Evolutionary conservation across 495 filamentous ascomycete species (phyloP), one percentile per base, ranked within the genome.

Genomic region (Penicillium cinerascens): DNA sequence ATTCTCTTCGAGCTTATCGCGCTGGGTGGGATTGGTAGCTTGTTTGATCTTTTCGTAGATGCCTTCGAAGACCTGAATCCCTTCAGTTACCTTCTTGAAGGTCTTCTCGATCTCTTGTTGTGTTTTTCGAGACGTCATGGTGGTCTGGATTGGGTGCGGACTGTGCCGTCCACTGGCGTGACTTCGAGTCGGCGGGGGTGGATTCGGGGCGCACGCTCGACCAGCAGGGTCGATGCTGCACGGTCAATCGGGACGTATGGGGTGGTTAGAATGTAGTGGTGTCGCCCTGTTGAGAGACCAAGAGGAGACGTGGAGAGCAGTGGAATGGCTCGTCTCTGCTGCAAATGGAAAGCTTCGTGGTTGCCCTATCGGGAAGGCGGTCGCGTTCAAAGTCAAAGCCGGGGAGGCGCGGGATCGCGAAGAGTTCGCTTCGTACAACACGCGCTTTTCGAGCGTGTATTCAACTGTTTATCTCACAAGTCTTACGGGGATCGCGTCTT

Each of bases 101-200:
- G 89, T 93, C 76, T 93, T 93, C 53, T 98, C 93, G 66, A 96
- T 91, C 72, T 97, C 92, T 72, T 96, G 91, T 66, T 91, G 87
- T 44, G 96, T 84, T 78, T 98, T 98, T 67, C 93, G 84, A 65
- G 87, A 87, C 55, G 93, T 87, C 93, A 98, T 98, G 60, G 70
- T 58, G 55, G 21, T 47, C 22, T 59, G 43, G 64, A 17, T 59
- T 51, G 53, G 50, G 50, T 47, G 60, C 51, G 61, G 52, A 64
- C 45, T 46, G 49, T 41, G 49, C 52, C 51, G 63, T 63, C 60
- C 54, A 60, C 63, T 48, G 54, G 40, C 49, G 50, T 22, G 50
- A 35, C 38, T 29, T 49, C 26, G 49, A 36, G 49, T 41, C 45
- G 54, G 53, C 59, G 50, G 43, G 60, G 58, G 42, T 37, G 57